Base-by-base conservation (phyloP, 2,329 filamentous ascomycete species). In the Clarireedia homoeocarpa region DNA sequence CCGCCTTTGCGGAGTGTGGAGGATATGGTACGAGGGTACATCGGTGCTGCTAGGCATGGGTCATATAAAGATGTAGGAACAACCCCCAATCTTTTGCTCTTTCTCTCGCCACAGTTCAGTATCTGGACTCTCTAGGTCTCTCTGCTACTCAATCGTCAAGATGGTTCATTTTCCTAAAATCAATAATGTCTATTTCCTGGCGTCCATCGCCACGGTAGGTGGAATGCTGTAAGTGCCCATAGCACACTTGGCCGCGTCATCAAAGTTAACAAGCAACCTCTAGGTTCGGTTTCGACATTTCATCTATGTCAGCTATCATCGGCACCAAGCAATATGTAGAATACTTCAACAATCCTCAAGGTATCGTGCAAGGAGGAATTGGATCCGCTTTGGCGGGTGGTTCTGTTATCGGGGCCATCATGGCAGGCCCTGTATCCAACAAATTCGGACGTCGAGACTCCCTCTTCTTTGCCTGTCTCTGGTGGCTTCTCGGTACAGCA, bases 341-440 rank as follows among this genome's bases (percentile, higher is more conserved):
- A 0, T 80, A 74, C 69, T 81, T 81, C 66, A 62, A 75, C 67
- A 51, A 61, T 46, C 58, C 59, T 2, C 60, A 61, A 12, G 59
- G 56, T 23, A 57, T 58, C 45, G 59, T 73, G 20, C 75, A 77
- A 0, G 69, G 69, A 7, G 72, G 71, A 14, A 69, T 70, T 2
- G 82, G 78, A 66, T 75, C 72, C 7, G 82, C 82, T n/a, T 81
- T 89, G 82, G 81, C 85, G 26, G 85, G 78, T 50, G 85, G 85
- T 38, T 88, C 85, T 0, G 86, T 83, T 71, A 70, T 85, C 23
- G 85, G 83, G 58, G 79, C 84, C 45, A 71, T 85, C 17, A 56
- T 75, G 51, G 84, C 82, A 36, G 82, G 82, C 26, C 74, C 74
- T 62, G 61, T 84, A 15, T 79, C 81, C 3, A 83, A 86, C 66